phyloP scores from a whole-genome alignment of 2,329 filamentous ascomycete genomes.

The Alternaria rosae region DNA sequence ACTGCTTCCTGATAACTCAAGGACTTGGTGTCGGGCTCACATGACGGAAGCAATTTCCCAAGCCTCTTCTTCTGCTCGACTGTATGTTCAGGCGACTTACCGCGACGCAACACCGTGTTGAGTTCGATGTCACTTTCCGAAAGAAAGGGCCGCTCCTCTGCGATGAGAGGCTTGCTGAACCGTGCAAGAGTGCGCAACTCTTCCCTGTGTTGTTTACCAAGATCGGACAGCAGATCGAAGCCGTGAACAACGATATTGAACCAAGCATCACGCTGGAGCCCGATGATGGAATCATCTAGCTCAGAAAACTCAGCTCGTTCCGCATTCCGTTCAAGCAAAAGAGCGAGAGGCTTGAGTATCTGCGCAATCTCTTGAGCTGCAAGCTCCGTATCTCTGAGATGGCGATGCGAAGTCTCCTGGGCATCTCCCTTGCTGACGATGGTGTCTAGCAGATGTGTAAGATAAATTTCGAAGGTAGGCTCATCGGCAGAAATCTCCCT shows the following conservation, averaged over 20 bases:
- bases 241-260: conserved; percentile 97
- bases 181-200: conserved; percentile 86
- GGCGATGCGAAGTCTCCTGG: conserved; percentile 73
- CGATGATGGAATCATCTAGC: conserved; percentile 61
- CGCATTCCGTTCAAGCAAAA: conserved; percentile 71
- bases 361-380: conserved; percentile 88
- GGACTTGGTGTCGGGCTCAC: conserved; percentile 78
- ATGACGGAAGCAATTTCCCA: conserved; percentile 74
- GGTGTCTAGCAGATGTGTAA: conserved; percentile 81
- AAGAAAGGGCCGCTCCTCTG: conserved; percentile 87
- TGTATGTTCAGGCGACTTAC: conserved; percentile 80
- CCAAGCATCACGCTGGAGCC: conserved; percentile 88
- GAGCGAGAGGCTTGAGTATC: conserved; percentile 84
- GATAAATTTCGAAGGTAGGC: conserved; percentile 80
- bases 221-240: conserved; percentile 76
- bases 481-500: conserved; percentile 72
- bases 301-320: conserved; percentile 67
- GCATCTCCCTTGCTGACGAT: conserved; percentile 91
- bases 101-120: conserved; percentile 89
- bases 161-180: conserved; percentile 84
- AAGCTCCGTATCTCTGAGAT: conserved; percentile 79
- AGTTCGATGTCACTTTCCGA: conserved; percentile 96
- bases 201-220: conserved; percentile 74
- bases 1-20: conserved; percentile 90
- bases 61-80: conserved; percentile 82